Conservation (phyloP, 306 rosid species). For the Medicago lupulina region DNA sequence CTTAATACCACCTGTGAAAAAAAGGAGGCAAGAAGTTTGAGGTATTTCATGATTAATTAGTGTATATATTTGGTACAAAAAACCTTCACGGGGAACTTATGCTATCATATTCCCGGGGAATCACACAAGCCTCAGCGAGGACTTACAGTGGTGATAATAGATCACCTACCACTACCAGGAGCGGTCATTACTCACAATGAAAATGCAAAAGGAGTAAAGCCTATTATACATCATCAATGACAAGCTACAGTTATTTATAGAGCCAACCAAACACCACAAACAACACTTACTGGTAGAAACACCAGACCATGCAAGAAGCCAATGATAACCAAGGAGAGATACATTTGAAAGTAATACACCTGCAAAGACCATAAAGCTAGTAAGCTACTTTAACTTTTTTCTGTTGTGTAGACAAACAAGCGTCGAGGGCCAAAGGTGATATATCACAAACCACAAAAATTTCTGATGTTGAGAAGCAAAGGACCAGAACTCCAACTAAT, state of each 20-base stretch:
- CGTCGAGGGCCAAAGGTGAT: constrained; percentile 34
- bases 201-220: constrained; percentile 23
- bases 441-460: constrained; percentile 81
- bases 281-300: constrained; percentile 82
- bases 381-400: constrained; percentile 36
- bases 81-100: constrained; percentile 3
- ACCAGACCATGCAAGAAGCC: constrained; percentile 98
- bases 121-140: constrained; percentile 26
- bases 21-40: constrained; percentile 25
- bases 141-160: background rate
- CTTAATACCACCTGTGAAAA: constrained; percentile 79
- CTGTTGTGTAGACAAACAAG: constrained; percentile 32
- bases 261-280: constrained; percentile 29
- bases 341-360: constrained; percentile 98
- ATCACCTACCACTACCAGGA: background rate
- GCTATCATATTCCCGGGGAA: constrained; percentile 16
- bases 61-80: constrained; percentile 17
- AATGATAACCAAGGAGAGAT: constrained; percentile 87
- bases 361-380: constrained; percentile 49
- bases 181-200: constrained; percentile 30
- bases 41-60: constrained; percentile 14
- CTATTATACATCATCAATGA: background rate
- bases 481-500: constrained; percentile 92
- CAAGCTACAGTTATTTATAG: constrained; percentile 24
- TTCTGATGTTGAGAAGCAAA: constrained; percentile 88